These are phyloP conservation scores for Exserohilum rostratum DNA, from an alignment of 2,329 filamentous ascomycete species.

Conservation along the genomic window DNA sequence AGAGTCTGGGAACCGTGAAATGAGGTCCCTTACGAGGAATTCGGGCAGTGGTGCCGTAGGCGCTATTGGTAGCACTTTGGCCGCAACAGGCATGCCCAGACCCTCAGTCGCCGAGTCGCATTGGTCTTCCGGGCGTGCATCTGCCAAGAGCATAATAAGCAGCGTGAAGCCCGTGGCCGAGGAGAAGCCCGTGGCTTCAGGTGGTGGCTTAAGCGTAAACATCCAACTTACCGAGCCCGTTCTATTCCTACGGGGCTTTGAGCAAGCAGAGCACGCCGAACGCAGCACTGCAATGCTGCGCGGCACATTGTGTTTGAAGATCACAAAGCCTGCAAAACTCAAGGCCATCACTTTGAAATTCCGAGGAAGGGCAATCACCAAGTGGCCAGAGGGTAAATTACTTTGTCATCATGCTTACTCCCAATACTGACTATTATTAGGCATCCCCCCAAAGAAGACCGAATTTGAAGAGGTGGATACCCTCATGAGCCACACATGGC, in stretches of 20 bases:
- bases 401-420: not conserved
- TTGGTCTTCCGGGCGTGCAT: slow-evolving; percentile 45
- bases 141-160: slow-evolving; percentile 43
- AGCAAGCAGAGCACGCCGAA: slow-evolving; percentile 68
- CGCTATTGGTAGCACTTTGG: slow-evolving; percentile 37
- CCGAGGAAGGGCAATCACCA: slow-evolving; percentile 81
- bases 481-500: slow-evolving; percentile 85
- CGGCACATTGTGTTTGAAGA: slow-evolving; percentile 79
- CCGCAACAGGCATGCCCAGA: slow-evolving; percentile 46
- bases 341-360: slow-evolving; percentile 90
- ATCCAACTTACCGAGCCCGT: slow-evolving; percentile 81
- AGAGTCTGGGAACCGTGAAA: slow-evolving; percentile 44
- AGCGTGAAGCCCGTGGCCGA: slow-evolving; percentile 47
- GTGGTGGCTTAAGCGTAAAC: slow-evolving; percentile 75
- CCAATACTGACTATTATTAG: slow-evolving; percentile 46
- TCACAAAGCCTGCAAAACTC: slow-evolving; percentile 90
- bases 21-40: slow-evolving; percentile 49
- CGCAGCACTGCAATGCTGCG: slow-evolving; percentile 81
- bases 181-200: slow-evolving; percentile 77
- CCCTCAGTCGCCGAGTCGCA: slow-evolving; percentile 51
- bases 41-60: slow-evolving; percentile 42
- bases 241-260: slow-evolving; percentile 79
- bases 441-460: slow-evolving; percentile 84
- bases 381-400: slow-evolving; percentile 83
- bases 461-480: slow-evolving; percentile 84